phyloP scores from a whole-genome alignment of 352 stramenopile species.

The Pythium brassicae region DNA sequence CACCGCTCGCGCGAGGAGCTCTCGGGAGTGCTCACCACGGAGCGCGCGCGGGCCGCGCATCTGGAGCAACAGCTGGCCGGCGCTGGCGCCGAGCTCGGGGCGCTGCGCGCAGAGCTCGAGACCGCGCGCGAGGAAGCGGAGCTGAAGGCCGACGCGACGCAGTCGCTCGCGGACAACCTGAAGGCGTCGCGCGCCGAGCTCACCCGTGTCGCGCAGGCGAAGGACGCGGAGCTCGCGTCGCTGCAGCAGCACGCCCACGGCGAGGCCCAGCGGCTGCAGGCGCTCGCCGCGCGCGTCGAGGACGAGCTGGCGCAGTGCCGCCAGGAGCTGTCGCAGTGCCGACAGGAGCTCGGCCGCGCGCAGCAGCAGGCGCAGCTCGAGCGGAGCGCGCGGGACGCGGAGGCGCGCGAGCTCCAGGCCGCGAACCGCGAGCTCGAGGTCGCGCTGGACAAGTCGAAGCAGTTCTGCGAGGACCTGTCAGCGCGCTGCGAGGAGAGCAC shows the following conservation, averaged over 20 bases:
- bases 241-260: conserved; percentile 2
- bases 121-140: conserved; percentile 15
- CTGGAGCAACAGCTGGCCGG: conserved; percentile 44
- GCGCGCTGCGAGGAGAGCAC: conserved; percentile 66
- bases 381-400: conserved; percentile 38
- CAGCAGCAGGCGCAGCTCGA: conserved; percentile 11
- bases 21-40: conserved; percentile 35
- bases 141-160: conserved; percentile 7
- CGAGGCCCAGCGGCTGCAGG: conserved; percentile 9
- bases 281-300: conserved; percentile 5
- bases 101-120: conserved; percentile 44
- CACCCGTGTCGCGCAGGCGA: conserved; percentile 2
- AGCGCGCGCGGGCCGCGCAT: conserved; percentile 27
- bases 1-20: conserved; percentile 46
- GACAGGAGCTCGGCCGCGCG: conserved; percentile 23
- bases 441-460: conserved; percentile 53
- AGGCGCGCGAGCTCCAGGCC: conserved; percentile 30
- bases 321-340: conserved; percentile 28
- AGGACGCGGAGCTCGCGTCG: conserved; percentile 9
- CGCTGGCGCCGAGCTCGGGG: conserved; percentile 28
- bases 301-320: conserved; percentile 29
- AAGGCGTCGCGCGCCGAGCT: conserved; percentile 9
- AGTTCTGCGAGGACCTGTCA: conserved; percentile 57
- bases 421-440: conserved; percentile 51
- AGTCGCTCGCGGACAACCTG: conserved; percentile 12